A percentile compares a stretch with the other conserved stretches of the same genome.
phyloP scores from a whole-genome alignment of 2,329 filamentous ascomycete genomes.

The Pyrenophora tritici-repentis region DNA sequence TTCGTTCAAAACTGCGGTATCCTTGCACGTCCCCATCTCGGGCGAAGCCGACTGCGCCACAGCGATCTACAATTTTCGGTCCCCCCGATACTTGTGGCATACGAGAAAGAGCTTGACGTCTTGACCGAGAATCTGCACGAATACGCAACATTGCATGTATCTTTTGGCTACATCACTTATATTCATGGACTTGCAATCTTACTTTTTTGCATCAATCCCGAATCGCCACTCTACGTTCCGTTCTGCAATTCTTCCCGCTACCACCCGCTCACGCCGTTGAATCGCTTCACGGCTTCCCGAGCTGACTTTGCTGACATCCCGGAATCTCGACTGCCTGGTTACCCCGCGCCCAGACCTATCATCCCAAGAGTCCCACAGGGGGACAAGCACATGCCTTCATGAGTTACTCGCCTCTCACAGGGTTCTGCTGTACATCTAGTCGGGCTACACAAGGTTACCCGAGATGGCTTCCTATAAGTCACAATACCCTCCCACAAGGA shows the following conservation, averaged over 20 bases:
- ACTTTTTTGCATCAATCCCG: slow-evolving; percentile 33
- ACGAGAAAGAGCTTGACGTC: slow-evolving; percentile 25
- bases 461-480: slow-evolving; percentile 51
- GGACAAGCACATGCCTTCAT: slow-evolving; percentile 47
- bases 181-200: slow-evolving; percentile 34
- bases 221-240: slow-evolving; percentile 42
- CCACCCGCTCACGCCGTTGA: slow-evolving; percentile 26
- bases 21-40: slow-evolving; percentile 41
- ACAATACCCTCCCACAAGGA: slow-evolving; percentile 42
- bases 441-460: slow-evolving; percentile 44
- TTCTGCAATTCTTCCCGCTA: slow-evolving; percentile 34
- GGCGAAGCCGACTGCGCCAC: slow-evolving; percentile 40
- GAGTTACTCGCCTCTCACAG: slow-evolving; percentile 46
- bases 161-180: slow-evolving; percentile 37
- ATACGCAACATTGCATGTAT: slow-evolving; percentile 32
- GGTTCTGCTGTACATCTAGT: slow-evolving; percentile 39
- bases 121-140: slow-evolving; percentile 39
- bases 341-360: slow-evolving; percentile 25
- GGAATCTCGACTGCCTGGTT: slow-evolving; percentile 22
- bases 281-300: slow-evolving; percentile 33
- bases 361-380: slow-evolving; percentile 28
- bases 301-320: slow-evolving; percentile 44
- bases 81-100: slow-evolving; percentile 36
- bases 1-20: slow-evolving; percentile 22
- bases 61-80: slow-evolving; percentile 29